Evolutionary conservation across 352 stramenopile species (phyloP).

Genomic region (Albugo candida): DNA sequence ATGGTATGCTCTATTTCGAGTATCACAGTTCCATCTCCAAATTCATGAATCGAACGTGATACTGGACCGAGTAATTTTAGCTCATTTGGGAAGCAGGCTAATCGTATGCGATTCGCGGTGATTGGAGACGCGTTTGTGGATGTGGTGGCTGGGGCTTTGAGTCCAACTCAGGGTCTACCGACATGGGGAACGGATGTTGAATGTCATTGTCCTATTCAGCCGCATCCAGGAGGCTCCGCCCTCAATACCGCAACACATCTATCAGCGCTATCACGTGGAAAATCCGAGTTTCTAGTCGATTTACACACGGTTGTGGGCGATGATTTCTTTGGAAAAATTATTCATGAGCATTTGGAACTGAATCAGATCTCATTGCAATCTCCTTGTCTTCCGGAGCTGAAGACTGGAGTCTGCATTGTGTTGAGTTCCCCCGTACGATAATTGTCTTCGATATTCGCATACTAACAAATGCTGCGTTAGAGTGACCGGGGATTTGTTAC

Average conservation of each 20-base stretch:
- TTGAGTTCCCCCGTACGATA: conserved; percentile 29
- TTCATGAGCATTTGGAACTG: conserved; percentile 23
- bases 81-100: no score
- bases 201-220: conserved; percentile 36
- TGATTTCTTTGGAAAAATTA: conserved; percentile 18
- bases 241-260: conserved; percentile 72
- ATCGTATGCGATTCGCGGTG: conserved; percentile 16
- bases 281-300: conserved; percentile 9
- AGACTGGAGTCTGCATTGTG: conserved; percentile 65
- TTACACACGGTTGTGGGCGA: conserved; percentile 10
- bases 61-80: no score
- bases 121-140: conserved; percentile 57
- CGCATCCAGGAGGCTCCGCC: conserved; percentile 61
- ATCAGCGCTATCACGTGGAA: conserved; percentile 21
- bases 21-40: no score
- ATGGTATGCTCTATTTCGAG: no score
- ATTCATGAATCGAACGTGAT: no score
- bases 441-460: background rate
- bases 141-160: conserved; percentile 48
- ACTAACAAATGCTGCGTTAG: conserved; percentile 7
- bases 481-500: conserved; percentile 68
- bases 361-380: conserved; percentile 23
- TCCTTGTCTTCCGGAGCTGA: conserved; percentile 13
- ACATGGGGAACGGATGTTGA: conserved; percentile 64
- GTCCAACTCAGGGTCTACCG: conserved; percentile 29